phyloP scores from a whole-genome alignment of 306 rosid species.

The Hylodesmum podocarpum region DNA sequence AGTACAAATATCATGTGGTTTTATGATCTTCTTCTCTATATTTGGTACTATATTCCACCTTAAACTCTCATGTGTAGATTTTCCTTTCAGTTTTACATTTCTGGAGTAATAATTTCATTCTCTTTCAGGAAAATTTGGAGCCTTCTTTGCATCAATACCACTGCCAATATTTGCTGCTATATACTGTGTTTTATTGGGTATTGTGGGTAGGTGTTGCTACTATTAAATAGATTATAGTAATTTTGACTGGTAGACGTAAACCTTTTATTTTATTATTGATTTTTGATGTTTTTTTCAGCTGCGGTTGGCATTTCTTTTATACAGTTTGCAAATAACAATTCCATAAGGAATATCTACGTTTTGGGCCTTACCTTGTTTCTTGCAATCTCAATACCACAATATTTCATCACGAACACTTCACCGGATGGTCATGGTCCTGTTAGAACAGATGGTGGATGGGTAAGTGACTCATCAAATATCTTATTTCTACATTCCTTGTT shows the following conservation, averaged over 20 bases:
- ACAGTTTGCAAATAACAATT: slow-evolving; percentile 63
- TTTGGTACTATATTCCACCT: slow-evolving; percentile 53
- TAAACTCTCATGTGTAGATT: neutral
- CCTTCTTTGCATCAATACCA: slow-evolving; percentile 94
- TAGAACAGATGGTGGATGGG: slow-evolving; percentile 81
- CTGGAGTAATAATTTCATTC: neutral
- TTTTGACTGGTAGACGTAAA: neutral
- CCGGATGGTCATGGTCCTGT: slow-evolving; percentile 84
- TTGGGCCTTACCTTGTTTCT: slow-evolving; percentile 84
- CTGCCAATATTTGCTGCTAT: slow-evolving; percentile 84
- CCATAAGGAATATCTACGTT: slow-evolving; percentile 80
- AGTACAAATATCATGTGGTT: slow-evolving; percentile 85
- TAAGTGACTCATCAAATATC: slow-evolving; percentile 39
- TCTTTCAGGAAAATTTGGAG: slow-evolving; percentile 91
- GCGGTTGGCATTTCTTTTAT: slow-evolving; percentile 79
- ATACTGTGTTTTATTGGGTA: slow-evolving; percentile 78
- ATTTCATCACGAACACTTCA: slow-evolving; percentile 59
- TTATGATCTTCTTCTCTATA: slow-evolving; percentile 93
- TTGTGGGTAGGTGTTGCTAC: slow-evolving; percentile 70
- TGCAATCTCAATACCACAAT: slow-evolving; percentile 88
- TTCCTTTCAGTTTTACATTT: neutral
- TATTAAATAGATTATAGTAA: neutral
- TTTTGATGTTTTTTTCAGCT: slow-evolving; percentile 46
- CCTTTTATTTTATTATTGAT: neutral
- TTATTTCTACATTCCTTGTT: neutral